Percentiles rank a stretch among this genome's conserved stretches.
Evolutionary conservation across 805 yeast species (phyloP).

Genomic region (Yamadazyma takamatsuzukensis): DNA sequence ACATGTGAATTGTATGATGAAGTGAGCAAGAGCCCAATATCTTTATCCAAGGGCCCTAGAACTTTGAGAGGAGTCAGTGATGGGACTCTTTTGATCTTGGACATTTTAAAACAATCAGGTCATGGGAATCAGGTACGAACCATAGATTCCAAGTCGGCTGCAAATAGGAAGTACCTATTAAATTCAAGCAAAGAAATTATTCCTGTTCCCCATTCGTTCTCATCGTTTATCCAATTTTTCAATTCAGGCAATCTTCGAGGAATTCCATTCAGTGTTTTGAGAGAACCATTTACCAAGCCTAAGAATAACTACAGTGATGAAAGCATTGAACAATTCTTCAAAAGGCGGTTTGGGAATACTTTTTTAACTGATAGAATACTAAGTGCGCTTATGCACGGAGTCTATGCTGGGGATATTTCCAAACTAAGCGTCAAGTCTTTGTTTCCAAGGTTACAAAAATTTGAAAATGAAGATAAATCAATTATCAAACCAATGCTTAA

Average conservation of each 20-base stretch:
- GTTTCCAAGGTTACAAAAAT: conserved; percentile 49
- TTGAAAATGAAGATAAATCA: conserved; percentile 62
- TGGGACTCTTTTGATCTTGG: conserved; percentile 70
- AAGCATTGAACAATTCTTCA: conserved; percentile 61
- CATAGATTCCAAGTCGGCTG: conserved; percentile 52
- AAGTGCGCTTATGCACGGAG: conserved; percentile 84
- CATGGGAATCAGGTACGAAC: conserved; percentile 51
- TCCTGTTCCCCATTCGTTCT: conserved; percentile 49
- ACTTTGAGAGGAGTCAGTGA: conserved; percentile 80
- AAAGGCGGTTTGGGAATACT: conserved; percentile 62
- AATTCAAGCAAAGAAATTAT: conserved; percentile 43
- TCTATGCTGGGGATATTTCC: conserved; percentile 73
- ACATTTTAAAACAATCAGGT: conserved; percentile 50
- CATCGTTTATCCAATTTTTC: conserved; percentile 20
- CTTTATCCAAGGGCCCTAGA: conserved; percentile 85
- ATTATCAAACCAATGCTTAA: conserved; percentile 43
- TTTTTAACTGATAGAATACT: conserved; percentile 52
- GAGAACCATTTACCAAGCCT: conserved; percentile 46
- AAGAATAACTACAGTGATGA: conserved; percentile 49
- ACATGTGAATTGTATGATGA: conserved; percentile 37
- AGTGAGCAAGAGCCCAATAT: conserved; percentile 17
- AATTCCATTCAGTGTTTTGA: conserved; percentile 39
- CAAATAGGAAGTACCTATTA: conserved; percentile 70
- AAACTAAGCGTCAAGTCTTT: conserved; percentile 64
- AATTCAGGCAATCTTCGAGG: conserved; percentile 44